Evolutionary conservation across 495 filamentous ascomycete genomes (phyloP), one percentile per base, ranked within the genome.

Genomic region (Parachaetomium inaequale): DNA sequence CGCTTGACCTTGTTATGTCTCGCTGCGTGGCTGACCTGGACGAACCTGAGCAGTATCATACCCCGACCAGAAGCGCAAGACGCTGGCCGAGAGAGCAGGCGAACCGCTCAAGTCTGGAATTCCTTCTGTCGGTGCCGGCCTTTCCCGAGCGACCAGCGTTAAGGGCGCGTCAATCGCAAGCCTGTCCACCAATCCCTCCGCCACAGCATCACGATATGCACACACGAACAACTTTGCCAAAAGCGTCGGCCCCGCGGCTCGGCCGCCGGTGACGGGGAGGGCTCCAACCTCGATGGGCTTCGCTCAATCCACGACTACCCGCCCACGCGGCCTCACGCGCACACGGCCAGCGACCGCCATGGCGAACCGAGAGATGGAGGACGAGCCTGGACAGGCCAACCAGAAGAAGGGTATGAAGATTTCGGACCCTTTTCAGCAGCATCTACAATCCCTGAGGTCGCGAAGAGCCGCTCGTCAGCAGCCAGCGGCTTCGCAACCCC

Each of bases 321-420:
- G 68, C 68, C 77, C 59, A 67, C 81, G 64, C 74, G 68, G 66
- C 3, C 46, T 56, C 19, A 63, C 67, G 14, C 65, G 72, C 19
- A 64, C 77, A 23, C 81, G 88, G 59, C 84, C 88, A 10, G 81
- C 82, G 2, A 88, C 84, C 14, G 79, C 85, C 17, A 79, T 87
- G 71, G 85, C 84, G 55, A 80, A 78, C 63, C 81, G 85, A 61
- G 66, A 71, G 78, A 38, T 55, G 10, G 68, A 76, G n/a, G 71
- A 73, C 17, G 70, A 72, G 62, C 75, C 43, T 63, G 66, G 23
- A 63, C 75, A 65, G 68, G 62, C 40, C 75, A 75, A 65, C 15
- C 72, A 87, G 76, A 74, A 82, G 72, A 89, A 91, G 82, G 90
- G 90, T 93, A 92, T 71, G 85, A 76, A 58, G 29, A 26, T 51